A percentile compares a stretch with the other conserved stretches of the same genome.
These are phyloP conservation scores for Steccherinum ochraceum DNA, from an alignment of 768 basidiomycete genomes.

Conservation along the genomic window DNA sequence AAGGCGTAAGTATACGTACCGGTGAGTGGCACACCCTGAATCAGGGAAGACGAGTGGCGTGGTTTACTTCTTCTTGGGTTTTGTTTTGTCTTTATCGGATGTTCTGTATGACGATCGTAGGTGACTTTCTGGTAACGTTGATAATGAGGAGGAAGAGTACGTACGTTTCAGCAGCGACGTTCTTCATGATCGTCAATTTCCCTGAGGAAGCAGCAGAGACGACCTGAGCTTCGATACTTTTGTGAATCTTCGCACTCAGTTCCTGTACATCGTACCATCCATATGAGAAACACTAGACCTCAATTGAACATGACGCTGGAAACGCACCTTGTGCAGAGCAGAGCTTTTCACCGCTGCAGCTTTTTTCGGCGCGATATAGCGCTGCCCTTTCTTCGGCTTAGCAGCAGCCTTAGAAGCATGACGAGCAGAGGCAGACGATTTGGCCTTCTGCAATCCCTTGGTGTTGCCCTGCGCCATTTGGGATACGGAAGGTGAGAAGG, in stretches of 20 bases:
- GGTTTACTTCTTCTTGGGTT: neutral
- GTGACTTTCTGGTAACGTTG: too few relatives aligned
- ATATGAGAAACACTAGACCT: neutral
- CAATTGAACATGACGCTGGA: too few relatives aligned
- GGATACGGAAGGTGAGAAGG: neutral
- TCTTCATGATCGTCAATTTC: conserved; percentile 91
- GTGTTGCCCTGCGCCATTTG: conserved; percentile 80
- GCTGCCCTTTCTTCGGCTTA: conserved; percentile 72
- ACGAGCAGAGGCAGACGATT: conserved; percentile 38
- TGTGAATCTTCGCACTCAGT: conserved; percentile 86
- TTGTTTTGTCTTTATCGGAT: conserved; percentile 9
- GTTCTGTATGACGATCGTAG: conserved; percentile 1
- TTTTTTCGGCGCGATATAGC: conserved; percentile 80
- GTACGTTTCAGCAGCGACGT: conserved; percentile 38
- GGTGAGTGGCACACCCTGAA: too few relatives aligned
- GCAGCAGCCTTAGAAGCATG: conserved; percentile 63
- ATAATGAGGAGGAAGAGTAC: too few relatives aligned
- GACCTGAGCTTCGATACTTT: conserved; percentile 89
- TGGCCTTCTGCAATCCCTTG: conserved; percentile 62
- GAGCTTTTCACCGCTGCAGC: conserved; percentile 64
- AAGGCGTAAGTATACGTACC: too few relatives aligned
- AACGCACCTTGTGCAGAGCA: conserved; percentile 65
- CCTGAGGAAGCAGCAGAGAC: conserved; percentile 83
- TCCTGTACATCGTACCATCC: conserved; percentile 38
- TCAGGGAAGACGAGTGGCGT: neutral